These are phyloP conservation scores for Phytopythium aichiense DNA, from an alignment of 352 stramenopile genomes.

Conservation along the genomic window DNA sequence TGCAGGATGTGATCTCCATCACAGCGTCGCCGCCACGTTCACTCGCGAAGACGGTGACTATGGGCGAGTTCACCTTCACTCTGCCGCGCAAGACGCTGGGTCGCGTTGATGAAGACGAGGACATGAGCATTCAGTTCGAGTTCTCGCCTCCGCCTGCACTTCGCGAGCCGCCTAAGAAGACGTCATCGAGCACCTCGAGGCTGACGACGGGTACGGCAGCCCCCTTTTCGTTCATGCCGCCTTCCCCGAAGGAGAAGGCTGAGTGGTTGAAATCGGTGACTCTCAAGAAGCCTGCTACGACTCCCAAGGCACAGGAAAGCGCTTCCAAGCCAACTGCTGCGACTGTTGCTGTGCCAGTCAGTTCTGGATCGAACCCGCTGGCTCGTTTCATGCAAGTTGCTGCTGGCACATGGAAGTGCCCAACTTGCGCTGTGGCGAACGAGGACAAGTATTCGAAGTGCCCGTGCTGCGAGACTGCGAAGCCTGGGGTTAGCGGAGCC, in stretches of 20 bases:
- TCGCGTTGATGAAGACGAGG: slow-evolving; percentile 24
- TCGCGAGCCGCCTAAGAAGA: slow-evolving; percentile 57
- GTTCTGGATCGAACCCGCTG: slow-evolving; percentile 32
- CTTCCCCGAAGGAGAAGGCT: slow-evolving; percentile 47
- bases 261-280: slow-evolving; percentile 31
- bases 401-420: slow-evolving; percentile 75
- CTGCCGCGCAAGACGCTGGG: slow-evolving; percentile 17
- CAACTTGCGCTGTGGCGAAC: slow-evolving; percentile 71
- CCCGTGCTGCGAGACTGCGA: slow-evolving; percentile 68
- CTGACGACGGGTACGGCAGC: slow-evolving; percentile 22
- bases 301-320: background rate
- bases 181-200: background rate
- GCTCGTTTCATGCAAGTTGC: slow-evolving; percentile 61
- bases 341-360: background rate
- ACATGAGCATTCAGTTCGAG: slow-evolving; percentile 43
- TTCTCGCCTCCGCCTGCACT: slow-evolving; percentile 59
- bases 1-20: slow-evolving; percentile 28
- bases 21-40: slow-evolving; percentile 14
- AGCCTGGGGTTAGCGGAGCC: slow-evolving; percentile 12
- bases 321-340: background rate
- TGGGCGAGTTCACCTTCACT: slow-evolving; percentile 52
- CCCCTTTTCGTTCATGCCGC: slow-evolving; percentile 64
- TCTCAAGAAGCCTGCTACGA: slow-evolving; percentile 13
- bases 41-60: slow-evolving; percentile 20
- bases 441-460: slow-evolving; percentile 54